Evolutionary conservation across 352 stramenopile species (phyloP), one percentile per base, ranked within the genome.

Genomic region (Pythium vanterpoolii): DNA sequence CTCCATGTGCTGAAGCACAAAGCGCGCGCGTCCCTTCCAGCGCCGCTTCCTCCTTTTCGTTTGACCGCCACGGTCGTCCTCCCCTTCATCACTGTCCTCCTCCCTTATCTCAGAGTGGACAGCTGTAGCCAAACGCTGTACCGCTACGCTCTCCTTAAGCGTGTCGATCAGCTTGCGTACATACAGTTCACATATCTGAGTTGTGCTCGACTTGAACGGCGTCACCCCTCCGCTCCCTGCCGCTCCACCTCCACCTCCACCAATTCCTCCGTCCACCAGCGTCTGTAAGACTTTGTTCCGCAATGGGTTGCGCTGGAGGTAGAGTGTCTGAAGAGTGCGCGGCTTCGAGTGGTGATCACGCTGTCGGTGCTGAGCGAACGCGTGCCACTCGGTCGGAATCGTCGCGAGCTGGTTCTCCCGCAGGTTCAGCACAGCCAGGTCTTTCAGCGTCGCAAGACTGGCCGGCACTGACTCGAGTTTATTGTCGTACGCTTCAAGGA

Each of bases 401-500:
- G 50, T 60, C 3, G 47, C 64, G 6, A 89, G 31, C 19, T 76
- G 64, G 43, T 89, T 89, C 14, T 82, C 72, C 0, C 56, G 70
- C 10, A 73, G 64, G 43, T 84, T 84, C 9, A 89, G 42, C 16
- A 72, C 47, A 16, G 66, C 45, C 2, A 89, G 68, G n/a, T 39
- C 50, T 18, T 45, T 34, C 21, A 89, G 59, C 1, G 51, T 24
- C 1, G 34, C 56, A 2, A 89, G 63, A 4, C 66, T 61, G 1
- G 51, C 31, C 0, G 77, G 67, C 24, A 86, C 58, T 1, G 30
- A 47, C 14, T 58, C 44, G n/a, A 89, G 40, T 19, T 62, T 65
- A 39, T 89, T 89, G 40, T 79, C 62, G 16, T 86, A 64, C 1
- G 87, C 24, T n/a, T 87, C 64, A 0, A 89, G 67, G 23, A 66